Evolutionary conservation across 2,329 filamentous ascomycete species (phyloP), one percentile per base, ranked within the genome.

Genomic region (Arthrinium phaeospermum): DNA sequence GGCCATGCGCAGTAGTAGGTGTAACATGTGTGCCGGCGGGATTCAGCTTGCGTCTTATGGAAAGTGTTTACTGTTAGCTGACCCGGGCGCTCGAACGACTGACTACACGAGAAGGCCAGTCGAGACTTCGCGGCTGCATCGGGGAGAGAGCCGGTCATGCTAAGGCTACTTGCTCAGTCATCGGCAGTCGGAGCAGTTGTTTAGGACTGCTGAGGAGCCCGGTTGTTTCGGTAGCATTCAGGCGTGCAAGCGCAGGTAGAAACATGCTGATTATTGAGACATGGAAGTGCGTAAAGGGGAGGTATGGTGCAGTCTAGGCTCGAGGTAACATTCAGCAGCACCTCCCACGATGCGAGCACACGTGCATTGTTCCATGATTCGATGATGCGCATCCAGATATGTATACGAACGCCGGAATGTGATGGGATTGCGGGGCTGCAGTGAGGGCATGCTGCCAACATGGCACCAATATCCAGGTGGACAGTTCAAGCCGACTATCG

Each of bases 11-110:
- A 64, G 57, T 24, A 41, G 34, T n/a, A 24, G 34, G 57, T 41
- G 57, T 64, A 64, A 64, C 57, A 64, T 19, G 30, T 22, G 34
- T 64, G 34, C 57, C 34, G 57, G 57, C 19, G 57, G 57, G 57
- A 41, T 64, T 64, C 34, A 41, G 34, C 34, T 64, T 34, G 7
- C 30, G 51, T 7, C 19, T 19, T 27, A 30, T 34, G 51, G 51
- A 8, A 3, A 34, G 14, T 34, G 22, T 22, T 22, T 49, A 14
- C 49, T 5, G 8, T 24, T 49, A 14, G 49, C n/a, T 57, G 51
- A n/a, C 51, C 27, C 14, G 6, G 5, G 2, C 8, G 10, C 51
- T 34, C 16, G 51, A 57, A 34, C 37, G 7, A 41, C 16, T 30
- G 0, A n/a, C n/a, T 4, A 51, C 44, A 16, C 12, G 12, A 13